A percentile compares a stretch with the other conserved stretches of the same genome.
These are phyloP conservation scores for Acanthamoeba sp. DNA, from an alignment of 208 protist genomes.

Conservation along the genomic window DNA sequence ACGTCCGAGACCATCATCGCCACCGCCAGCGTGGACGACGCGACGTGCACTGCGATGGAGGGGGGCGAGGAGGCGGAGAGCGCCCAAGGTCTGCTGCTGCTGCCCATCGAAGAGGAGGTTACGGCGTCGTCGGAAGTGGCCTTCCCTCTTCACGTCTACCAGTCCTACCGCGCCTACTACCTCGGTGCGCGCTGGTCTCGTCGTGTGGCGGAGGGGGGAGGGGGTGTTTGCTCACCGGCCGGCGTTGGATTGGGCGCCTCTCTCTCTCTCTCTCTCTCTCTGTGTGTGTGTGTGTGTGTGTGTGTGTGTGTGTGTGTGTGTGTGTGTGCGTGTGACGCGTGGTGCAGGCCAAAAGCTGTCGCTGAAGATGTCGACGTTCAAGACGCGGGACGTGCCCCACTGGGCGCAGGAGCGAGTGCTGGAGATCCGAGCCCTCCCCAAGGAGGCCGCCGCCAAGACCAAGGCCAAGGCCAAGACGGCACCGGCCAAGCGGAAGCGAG, in stretches of 20 bases:
- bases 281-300: too few relatives aligned
- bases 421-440: background rate
- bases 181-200: background rate
- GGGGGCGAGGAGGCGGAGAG: background rate
- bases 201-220: too few relatives aligned
- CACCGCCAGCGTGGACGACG: background rate
- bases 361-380: constrained; percentile 51
- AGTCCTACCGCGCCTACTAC: constrained; percentile 24
- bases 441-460: background rate
- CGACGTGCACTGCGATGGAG: background rate
- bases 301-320: too few relatives aligned
- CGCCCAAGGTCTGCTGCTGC: background rate
- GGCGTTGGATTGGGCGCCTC: too few relatives aligned
- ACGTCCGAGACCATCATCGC: background rate
- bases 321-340: too few relatives aligned
- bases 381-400: constrained; percentile 15
- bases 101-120: constrained; percentile 7
- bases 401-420: background rate
- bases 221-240: too few relatives aligned
- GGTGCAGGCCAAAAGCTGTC: constrained; percentile 34
- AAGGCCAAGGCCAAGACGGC: background rate
- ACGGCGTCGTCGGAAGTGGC: background rate
- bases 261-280: too few relatives aligned
- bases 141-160: constrained; percentile 15
- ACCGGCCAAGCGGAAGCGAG: background rate